A percentile compares a stretch with the other conserved stretches of the same genome.
Conservation (phyloP, 371 early-diverging fungal genomes). For the Basidiobolus meristosporus region DNA sequence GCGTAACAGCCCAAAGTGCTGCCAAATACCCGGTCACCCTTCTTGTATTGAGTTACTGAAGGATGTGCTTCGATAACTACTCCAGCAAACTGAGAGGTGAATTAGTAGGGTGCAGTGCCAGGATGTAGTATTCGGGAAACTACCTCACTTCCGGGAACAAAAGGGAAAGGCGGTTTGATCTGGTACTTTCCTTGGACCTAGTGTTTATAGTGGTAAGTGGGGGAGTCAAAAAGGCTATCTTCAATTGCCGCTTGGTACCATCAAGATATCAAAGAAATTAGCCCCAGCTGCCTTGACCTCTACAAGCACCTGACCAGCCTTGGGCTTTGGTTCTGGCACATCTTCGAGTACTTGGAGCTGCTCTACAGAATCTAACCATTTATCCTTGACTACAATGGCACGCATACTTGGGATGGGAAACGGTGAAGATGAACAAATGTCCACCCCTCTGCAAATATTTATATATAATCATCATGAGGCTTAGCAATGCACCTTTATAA, state of each 20-base stretch:
- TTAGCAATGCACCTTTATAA: too few species aligned
- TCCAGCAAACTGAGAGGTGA: constrained; percentile 23
- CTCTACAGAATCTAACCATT: constrained; percentile 46
- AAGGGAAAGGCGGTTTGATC: constrained; percentile 60
- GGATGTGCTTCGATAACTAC: constrained; percentile 15
- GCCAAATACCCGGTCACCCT: constrained; percentile 68
- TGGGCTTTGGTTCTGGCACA: constrained; percentile 30
- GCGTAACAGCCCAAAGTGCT: constrained; percentile 45
- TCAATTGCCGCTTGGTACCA: constrained; percentile 28
- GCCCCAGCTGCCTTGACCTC: constrained; percentile 51
- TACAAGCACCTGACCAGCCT: constrained; percentile 39
- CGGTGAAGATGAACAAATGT: neutral
- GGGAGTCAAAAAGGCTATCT: too few species aligned
- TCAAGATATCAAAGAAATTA: constrained; percentile 72
- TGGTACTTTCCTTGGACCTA: constrained; percentile 72
- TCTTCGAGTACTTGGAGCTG: constrained; percentile 36
- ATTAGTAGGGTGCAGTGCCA: neutral
- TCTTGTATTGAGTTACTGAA: constrained; percentile 19
- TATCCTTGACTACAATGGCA: constrained; percentile 42
- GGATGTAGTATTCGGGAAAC: neutral
- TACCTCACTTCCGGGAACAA: constrained; percentile 64
- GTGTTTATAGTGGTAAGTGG: too few species aligned
- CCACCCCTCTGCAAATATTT: too few species aligned
- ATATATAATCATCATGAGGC: too few species aligned
- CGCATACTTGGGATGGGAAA: constrained; percentile 22